Evolutionary conservation across 208 protist species (phyloP).

Genomic region (Strigomonas culicis): DNA sequence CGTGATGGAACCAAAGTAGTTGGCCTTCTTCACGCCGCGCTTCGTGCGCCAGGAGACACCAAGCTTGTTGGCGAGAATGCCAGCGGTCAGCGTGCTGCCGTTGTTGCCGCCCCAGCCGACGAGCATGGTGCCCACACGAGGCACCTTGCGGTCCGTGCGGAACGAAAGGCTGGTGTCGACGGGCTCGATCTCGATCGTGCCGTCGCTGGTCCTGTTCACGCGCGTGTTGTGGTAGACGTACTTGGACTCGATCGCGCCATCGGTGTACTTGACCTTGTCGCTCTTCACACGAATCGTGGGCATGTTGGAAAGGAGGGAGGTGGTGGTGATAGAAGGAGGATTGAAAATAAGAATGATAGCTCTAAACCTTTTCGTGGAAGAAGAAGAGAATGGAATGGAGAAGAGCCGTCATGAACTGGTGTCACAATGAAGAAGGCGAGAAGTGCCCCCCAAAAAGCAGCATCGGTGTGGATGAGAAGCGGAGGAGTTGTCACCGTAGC

Average conservation of each 20-base stretch:
- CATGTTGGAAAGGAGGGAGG: not conserved
- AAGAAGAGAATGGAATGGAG: slow-evolving; percentile 5
- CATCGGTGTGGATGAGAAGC: too few species aligned
- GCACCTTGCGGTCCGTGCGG: slow-evolving; percentile 86
- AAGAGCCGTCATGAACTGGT: too few species aligned
- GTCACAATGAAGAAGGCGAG: too few species aligned
- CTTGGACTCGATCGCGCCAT: slow-evolving; percentile 2
- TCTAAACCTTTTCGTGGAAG: not conserved
- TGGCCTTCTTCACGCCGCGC: slow-evolving; percentile 86
- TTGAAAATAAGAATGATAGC: not conserved
- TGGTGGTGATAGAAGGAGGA: not conserved
- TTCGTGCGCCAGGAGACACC: slow-evolving; percentile 94
- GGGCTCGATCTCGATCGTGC: slow-evolving; percentile 67
- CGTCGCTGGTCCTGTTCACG: slow-evolving; percentile 19
- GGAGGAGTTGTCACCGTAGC: too few species aligned
- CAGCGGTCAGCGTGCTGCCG: slow-evolving; percentile 97
- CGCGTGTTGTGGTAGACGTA: slow-evolving; percentile 11
- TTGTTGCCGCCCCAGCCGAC: slow-evolving; percentile 99
- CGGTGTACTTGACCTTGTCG: slow-evolving; percentile 11
- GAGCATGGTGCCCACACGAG: slow-evolving; percentile 92
- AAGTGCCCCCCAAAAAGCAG: too few species aligned
- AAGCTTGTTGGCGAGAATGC: slow-evolving; percentile 95
- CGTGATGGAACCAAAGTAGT: slow-evolving; percentile 98
- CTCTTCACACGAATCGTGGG: slow-evolving; percentile 3
- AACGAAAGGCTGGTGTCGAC: slow-evolving; percentile 68